Evolutionary conservation across 2,329 filamentous ascomycete species (phyloP).

Genomic region (Fusarium phyllophilum): DNA sequence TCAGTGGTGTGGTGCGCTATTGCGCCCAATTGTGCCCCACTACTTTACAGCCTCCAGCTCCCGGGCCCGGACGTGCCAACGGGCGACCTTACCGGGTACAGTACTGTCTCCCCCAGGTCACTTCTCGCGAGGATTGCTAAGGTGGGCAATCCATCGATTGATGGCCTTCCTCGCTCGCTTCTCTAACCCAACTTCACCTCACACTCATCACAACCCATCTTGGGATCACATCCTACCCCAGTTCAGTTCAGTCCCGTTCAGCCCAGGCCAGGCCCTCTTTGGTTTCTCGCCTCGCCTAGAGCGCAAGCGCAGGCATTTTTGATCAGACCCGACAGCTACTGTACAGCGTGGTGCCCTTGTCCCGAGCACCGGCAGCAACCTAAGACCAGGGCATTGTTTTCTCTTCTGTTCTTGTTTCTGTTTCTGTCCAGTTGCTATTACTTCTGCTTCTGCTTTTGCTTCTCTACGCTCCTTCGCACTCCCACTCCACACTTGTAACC

Average conservation of each 20-base stretch:
- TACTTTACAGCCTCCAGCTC: constrained; percentile 19
- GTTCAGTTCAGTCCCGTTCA: constrained; percentile 24
- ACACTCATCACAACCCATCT: constrained; percentile 28
- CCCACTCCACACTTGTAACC: constrained; percentile 32
- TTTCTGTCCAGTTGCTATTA: constrained; percentile 10
- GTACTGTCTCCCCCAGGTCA: constrained; percentile 23
- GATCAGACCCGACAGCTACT: constrained; percentile 9
- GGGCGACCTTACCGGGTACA: constrained; percentile 33
- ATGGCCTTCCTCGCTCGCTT: constrained; percentile 27
- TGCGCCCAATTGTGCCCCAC: constrained; percentile 32
- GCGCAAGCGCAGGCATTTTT: constrained; percentile 31
- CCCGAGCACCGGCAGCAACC: constrained; percentile 16
- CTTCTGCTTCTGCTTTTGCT: constrained; percentile 35
- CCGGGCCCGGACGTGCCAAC: constrained; percentile 23
- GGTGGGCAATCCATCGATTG: constrained; percentile 8
- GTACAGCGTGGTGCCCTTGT: constrained; percentile 26
- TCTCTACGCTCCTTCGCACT: constrained; percentile 45
- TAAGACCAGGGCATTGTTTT: constrained; percentile 33
- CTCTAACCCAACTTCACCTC: constrained; percentile 28
- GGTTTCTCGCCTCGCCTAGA: constrained; percentile 41
- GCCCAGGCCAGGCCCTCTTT: constrained; percentile 30
- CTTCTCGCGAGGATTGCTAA: constrained; percentile 12
- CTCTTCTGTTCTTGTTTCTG: constrained; percentile 31
- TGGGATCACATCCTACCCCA: constrained; percentile 37
- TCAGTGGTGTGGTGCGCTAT: constrained; percentile 47